Conservation (phyloP, 345 rosid species). For the Murraya koenigii region DNA sequence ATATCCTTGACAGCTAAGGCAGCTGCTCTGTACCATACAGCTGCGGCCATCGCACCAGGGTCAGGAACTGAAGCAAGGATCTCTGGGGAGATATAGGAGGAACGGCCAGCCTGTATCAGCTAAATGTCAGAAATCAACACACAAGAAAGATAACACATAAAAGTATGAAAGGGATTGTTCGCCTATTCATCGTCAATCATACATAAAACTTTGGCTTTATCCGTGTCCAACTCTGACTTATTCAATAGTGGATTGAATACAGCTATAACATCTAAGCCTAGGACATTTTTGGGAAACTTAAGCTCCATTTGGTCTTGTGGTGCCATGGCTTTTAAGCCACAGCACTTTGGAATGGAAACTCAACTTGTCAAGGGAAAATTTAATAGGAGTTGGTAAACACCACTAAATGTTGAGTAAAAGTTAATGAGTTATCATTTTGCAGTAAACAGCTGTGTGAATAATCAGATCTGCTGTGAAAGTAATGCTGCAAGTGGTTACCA, state of each 20-base stretch:
- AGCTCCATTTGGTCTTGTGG: neutral
- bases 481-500: too few species aligned
- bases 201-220: neutral
- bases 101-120: conserved; percentile 73
- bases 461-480: too few species aligned
- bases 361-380: neutral
- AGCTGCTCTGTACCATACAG: conserved; percentile 90
- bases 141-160: neutral
- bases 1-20: conserved; percentile 72
- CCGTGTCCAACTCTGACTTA: neutral
- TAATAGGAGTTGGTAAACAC: neutral
- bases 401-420: neutral
- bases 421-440: neutral
- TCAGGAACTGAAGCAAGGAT: conserved; percentile 71
- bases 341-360: neutral
- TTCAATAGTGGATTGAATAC: neutral
- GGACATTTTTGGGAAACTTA: neutral
- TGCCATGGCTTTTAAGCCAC: too few species aligned
- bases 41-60: conserved; percentile 95
- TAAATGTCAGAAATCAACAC: conserved; percentile 11
- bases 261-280: neutral
- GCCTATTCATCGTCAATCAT: neutral
- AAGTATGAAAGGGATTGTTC: neutral
- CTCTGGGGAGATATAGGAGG: conserved; percentile 64
- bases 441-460: neutral